phyloP scores from a whole-genome alignment of 192 early-diverging fungal genomes.

The Podila minutissima region DNA sequence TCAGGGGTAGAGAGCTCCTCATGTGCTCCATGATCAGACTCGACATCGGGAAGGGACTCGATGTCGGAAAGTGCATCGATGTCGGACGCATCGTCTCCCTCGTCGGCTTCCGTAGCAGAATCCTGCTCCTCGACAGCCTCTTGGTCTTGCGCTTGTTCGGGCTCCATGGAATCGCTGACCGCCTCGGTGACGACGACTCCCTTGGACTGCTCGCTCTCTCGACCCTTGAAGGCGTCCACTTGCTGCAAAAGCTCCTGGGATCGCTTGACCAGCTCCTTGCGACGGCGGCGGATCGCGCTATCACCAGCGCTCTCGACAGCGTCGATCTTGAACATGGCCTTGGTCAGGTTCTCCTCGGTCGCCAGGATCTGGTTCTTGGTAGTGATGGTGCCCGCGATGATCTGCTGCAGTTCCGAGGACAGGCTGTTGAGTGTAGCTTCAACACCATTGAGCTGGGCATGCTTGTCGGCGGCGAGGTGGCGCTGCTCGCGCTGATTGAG shows the following conservation, averaged over 20 bases:
- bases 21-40: conserved; percentile 17
- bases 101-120: neutral
- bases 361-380: conserved; percentile 24
- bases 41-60: conserved; percentile 28
- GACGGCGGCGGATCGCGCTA: conserved; percentile 17
- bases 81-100: neutral
- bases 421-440: conserved; percentile 18
- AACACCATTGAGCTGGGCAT: conserved; percentile 20
- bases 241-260: conserved; percentile 23
- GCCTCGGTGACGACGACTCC: neutral
- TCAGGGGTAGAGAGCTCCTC: neutral
- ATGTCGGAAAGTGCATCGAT: neutral
- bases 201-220: neutral
- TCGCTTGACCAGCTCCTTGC: conserved; percentile 46
- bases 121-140: neutral
- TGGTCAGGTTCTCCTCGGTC: conserved; percentile 27
- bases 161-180: neutral
- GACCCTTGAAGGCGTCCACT: conserved; percentile 24
- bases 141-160: neutral
- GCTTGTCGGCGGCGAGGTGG: conserved; percentile 18
- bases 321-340: conserved; percentile 39
- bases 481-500: conserved; percentile 23
- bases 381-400: conserved; percentile 13
- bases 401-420: conserved; percentile 21
- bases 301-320: conserved; percentile 25